Evolutionary conservation across 1,284 basidiomycete genomes (phyloP).

Genomic region (Pseudozyma pruni): DNA sequence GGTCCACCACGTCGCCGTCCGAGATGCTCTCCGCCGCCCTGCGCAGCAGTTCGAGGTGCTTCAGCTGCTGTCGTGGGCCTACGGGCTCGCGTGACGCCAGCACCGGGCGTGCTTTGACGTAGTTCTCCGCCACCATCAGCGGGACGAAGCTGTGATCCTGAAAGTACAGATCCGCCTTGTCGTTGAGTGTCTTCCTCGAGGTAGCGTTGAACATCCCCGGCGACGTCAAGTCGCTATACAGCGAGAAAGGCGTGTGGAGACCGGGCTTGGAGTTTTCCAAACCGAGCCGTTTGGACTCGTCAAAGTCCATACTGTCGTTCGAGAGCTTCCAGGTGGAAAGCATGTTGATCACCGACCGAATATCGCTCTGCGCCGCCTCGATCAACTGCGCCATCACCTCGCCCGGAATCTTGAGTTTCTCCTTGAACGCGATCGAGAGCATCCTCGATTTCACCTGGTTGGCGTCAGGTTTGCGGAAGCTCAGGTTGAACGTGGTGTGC

Average conservation of each 20-base stretch:
- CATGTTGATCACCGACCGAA: slow-evolving; percentile 97
- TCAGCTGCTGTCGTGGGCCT: slow-evolving; percentile 69
- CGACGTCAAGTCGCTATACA: slow-evolving; percentile 76
- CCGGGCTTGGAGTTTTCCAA: slow-evolving; percentile 84
- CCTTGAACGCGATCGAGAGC: slow-evolving; percentile 77
- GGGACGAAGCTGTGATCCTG: slow-evolving; percentile 94
- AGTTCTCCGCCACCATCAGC: slow-evolving; percentile 84
- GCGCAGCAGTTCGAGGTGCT: slow-evolving; percentile 77
- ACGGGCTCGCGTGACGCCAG: slow-evolving; percentile 69
- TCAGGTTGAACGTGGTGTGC: slow-evolving; percentile 78
- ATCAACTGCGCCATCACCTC: slow-evolving; percentile 94
- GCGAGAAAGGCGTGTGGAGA: slow-evolving; percentile 76
- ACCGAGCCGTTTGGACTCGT: slow-evolving; percentile 83
- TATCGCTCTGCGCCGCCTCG: slow-evolving; percentile 87
- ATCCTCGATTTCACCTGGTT: slow-evolving; percentile 70
- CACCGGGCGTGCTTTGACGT: slow-evolving; percentile 71
- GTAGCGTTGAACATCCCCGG: slow-evolving; percentile 89
- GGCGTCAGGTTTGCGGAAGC: slow-evolving; percentile 66
- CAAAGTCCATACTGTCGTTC: slow-evolving; percentile 60
- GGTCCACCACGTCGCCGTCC: slow-evolving; percentile 93
- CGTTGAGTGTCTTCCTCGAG: slow-evolving; percentile 81
- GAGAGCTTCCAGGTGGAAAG: slow-evolving; percentile 85
- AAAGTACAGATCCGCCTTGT: slow-evolving; percentile 97
- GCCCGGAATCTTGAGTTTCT: slow-evolving; percentile 84
- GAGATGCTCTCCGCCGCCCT: slow-evolving; percentile 90